Conservation (phyloP, 2,329 filamentous ascomycete genomes). For the Aurifilum marmelostoma region DNA sequence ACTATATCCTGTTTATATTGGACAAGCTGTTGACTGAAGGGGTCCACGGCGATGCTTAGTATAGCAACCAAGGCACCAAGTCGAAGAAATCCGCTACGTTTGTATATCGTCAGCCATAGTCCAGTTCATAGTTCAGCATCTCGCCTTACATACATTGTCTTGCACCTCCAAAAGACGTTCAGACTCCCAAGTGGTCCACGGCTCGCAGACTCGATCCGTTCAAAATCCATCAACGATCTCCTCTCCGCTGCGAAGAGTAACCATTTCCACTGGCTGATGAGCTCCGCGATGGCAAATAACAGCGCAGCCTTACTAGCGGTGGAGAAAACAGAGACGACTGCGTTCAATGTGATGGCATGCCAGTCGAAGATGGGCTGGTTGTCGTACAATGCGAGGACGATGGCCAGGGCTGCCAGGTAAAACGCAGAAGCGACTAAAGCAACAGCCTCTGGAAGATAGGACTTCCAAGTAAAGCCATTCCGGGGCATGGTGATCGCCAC, state of each 20-base stretch:
- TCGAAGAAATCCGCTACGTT: conserved; percentile 10
- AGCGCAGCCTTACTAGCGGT: conserved; percentile 11
- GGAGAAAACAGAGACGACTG: conserved; percentile 19
- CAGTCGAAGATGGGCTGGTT: conserved; percentile 10
- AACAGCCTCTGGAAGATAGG: conserved; percentile 9
- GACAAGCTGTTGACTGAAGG: conserved; percentile 22
- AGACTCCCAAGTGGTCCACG: conserved; percentile 19
- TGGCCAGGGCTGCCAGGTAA: conserved; percentile 4
- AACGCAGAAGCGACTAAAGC: conserved; percentile 1
- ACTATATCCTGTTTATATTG: conserved; percentile 15
- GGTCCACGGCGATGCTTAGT: conserved; percentile 17
- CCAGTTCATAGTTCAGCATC: background rate
- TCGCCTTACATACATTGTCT: background rate
- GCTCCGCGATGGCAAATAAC: conserved; percentile 11
- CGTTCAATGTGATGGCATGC: conserved; percentile 17
- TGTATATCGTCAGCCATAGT: background rate
- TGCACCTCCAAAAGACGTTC: conserved; percentile 8
- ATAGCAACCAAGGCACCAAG: conserved; percentile 10
- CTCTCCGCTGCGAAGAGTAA: conserved; percentile 7
- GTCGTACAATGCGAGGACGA: conserved; percentile 3
- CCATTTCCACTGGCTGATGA: conserved; percentile 24
- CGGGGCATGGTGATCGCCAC: background rate
- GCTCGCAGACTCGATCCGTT: conserved; percentile 21
- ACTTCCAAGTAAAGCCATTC: background rate
- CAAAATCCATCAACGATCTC: conserved; percentile 18